These are phyloP conservation scores for Mortierella hygrophila DNA, from an alignment of 192 early-diverging fungal genomes.

Conservation along the genomic window DNA sequence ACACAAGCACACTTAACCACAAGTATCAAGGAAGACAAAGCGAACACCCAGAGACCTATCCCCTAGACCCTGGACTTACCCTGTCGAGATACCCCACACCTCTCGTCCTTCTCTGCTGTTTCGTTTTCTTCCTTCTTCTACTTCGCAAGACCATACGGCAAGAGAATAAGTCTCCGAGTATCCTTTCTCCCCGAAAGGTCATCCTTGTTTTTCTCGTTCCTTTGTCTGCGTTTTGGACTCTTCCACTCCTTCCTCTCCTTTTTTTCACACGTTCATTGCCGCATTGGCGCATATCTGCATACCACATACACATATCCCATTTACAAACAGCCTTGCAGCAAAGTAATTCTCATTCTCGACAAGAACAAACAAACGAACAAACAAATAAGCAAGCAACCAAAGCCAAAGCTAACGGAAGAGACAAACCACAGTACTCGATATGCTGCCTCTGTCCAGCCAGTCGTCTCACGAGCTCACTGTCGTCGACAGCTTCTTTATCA, in stretches of 20 bases:
- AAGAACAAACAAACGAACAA: neutral
- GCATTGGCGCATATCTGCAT: neutral
- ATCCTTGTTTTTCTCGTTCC: neutral
- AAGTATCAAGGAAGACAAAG: constrained; percentile 7
- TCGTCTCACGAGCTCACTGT: neutral
- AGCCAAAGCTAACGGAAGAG: no score
- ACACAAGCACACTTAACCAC: neutral
- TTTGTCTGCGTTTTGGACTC: no score
- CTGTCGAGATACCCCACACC: neutral
- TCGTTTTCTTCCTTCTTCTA: neutral
- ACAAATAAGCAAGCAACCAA: no score
- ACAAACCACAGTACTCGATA: neutral
- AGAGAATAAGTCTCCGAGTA: neutral
- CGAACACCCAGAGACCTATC: neutral
- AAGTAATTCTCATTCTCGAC: neutral
- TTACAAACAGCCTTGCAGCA: neutral
- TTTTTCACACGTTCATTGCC: neutral
- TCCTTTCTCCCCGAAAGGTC: neutral
- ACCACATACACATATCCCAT: neutral
- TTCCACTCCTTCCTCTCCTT: neutral
- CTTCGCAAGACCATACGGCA: neutral
- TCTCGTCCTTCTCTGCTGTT: neutral
- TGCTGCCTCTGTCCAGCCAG: constrained; percentile 1
- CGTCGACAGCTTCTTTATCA: neutral
- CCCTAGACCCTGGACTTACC: no score